Evolutionary conservation across 306 rosid genomes (phyloP), one percentile per base, ranked within the genome.

Genomic region (Vachellia collinsii): DNA sequence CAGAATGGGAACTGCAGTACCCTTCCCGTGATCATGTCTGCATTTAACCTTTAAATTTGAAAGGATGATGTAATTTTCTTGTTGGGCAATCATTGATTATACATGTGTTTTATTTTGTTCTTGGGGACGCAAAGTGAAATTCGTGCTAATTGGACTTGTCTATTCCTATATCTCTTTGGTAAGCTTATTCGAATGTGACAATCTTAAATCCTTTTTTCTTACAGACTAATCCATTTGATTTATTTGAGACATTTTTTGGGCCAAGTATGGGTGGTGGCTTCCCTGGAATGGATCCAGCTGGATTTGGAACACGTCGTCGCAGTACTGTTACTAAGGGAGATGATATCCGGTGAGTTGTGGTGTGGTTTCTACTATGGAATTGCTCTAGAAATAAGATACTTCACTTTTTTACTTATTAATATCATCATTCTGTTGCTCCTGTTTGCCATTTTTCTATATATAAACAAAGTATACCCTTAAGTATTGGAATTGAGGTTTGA

Each of bases 211-310:
- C 34, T 29, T 56, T 41, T 41, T 85, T 82, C 63, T 72, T 84
- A 86, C 93, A 94, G 99, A 94, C 95, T n/a, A 94, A 93, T 88
- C 97, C 99, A 13, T 94, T 94, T 81, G 99, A 94, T 87, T 87
- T 94, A 78, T 94, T 94, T 84, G 99, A 94, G 94, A 89, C 99
- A 66, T 94, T 94, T 83, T 94, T 94, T 81, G 97, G 99, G 76
- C 80, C 95, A 34, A 91, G 80, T 77, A 93, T 94, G 95, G 34
- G 34, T 29, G 92, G 93, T 62, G 97, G 97, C 64, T 94, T 94
- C 81, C 42, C 81, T 74, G 92, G 92, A 71, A 91, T 90, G 97
- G 97, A 93, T 82, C 88, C 85, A 66, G 75, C 92, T 84, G 94
- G 89, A 78, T 94, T 93, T 80, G 89, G 92, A 84, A 83, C 99